A percentile compares a stretch with the other conserved stretches of the same genome.
These are phyloP conservation scores for Ophidiomyces ophidiicola DNA, from an alignment of 2,329 filamentous ascomycete genomes.

Conservation along the genomic window DNA sequence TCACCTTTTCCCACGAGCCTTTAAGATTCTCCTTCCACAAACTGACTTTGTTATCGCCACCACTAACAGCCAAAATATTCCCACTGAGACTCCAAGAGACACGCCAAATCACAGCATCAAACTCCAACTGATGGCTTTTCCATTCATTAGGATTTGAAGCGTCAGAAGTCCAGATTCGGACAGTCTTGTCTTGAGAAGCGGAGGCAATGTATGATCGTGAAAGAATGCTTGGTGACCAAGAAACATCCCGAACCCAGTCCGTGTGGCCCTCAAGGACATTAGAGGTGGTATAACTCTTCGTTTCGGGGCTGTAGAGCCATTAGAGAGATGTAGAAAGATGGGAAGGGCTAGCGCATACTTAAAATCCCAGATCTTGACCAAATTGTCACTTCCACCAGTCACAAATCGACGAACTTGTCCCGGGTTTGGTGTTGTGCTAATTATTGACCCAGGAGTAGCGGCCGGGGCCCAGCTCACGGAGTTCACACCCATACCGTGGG, in stretches of 20 bases:
- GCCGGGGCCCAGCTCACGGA: conserved; percentile 90
- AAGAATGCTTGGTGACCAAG: conserved; percentile 89
- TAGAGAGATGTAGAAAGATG: background rate
- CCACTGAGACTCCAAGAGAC: conserved; percentile 97
- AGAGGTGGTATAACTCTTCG: conserved; percentile 41
- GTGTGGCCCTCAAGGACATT: conserved; percentile 62
- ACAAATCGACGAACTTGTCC: conserved; percentile 70
- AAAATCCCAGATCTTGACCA: conserved; percentile 86
- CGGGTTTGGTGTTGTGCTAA: conserved; percentile 55
- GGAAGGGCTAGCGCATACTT: conserved; percentile 40
- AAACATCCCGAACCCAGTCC: conserved; percentile 96
- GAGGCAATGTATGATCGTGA: conserved; percentile 95
- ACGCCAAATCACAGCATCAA: conserved; percentile 84
- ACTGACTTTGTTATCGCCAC: conserved; percentile 90
- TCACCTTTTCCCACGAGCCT: conserved; percentile 94
- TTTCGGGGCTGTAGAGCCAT: conserved; percentile 33
- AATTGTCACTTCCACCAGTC: conserved; percentile 86
- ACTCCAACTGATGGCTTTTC: conserved; percentile 72
- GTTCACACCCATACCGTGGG: conserved; percentile 90
- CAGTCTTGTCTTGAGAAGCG: conserved; percentile 91
- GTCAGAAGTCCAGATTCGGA: conserved; percentile 88
- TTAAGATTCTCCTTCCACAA: conserved; percentile 97
- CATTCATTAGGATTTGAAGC: conserved; percentile 57
- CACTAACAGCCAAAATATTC: conserved; percentile 87
- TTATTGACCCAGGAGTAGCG: conserved; percentile 68